Evolutionary conservation across 768 basidiomycete genomes (phyloP), one percentile per base, ranked within the genome.

Genomic region (Serpula lacrymans): DNA sequence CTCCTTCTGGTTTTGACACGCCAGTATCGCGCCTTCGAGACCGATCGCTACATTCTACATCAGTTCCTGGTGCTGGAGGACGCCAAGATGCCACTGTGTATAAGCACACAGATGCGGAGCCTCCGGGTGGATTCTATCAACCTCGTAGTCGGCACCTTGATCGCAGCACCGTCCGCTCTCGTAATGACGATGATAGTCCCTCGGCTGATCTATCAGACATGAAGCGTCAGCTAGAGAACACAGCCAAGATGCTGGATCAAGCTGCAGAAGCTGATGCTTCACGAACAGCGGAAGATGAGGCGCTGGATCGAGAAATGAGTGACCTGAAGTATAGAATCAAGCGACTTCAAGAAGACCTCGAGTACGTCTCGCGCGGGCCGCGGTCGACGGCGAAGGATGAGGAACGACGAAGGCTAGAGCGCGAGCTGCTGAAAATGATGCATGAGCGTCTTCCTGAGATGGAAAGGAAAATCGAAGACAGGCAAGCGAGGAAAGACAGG

Each of bases 371-470:
- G 2, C 78, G 84, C 6, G 87, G 90, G 0, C 80, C 90, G 1
- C 74, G 82, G 43, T 77, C 80, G 3, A 58, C 68, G 8, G 73
- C 77, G 13, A 87, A 86, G 63, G 92, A 96, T 41, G 86, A 92
- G 48, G 93, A 98, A 56, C 71, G 84, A 40, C 68, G 95, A 16
- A 76, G 81, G 49, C 70, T 96, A 21, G 96, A 99, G 64, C 74
- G 95, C 30, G 92, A 98, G 51, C 68, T 97, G 14, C 61, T 95
- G 41, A 70, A 73, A 33, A 68, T 99, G 38, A 79, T 88, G 81
- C 93, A 98, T 54, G 91, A 95, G 55, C 77, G 84, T 33, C 71
- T 99, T 4, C 96, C 96, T 0, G 89, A 91, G 41, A 75, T 99
- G 6, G 93, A 98, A 63, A 74, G 82, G 49, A 81, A 79, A 58